Evolutionary conservation across 2,329 filamentous ascomycete genomes (phyloP), one percentile per base, ranked within the genome.

Genomic region (Xylariaceae sp.): DNA sequence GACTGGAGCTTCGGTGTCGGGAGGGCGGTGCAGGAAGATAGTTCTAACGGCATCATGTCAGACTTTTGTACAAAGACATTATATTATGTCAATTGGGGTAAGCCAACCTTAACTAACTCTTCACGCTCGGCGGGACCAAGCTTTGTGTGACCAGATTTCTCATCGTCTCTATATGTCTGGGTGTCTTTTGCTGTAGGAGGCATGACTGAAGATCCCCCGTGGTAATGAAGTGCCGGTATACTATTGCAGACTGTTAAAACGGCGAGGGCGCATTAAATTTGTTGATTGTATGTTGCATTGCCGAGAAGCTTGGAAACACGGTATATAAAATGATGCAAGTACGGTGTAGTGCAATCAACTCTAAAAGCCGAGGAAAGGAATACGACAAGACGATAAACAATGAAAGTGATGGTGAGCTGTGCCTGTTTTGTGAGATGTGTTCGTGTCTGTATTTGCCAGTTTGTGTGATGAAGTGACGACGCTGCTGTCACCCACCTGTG

Each of bases 101-200:
- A 37, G 42, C 54, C 20, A 45, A 75, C 74, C 66, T 74, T 61
- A 38, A 75, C 53, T 19, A 77, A 61, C 50, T 67, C 66, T 49
- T 73, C 62, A 47, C 73, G 64, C 54, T 75, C 67, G 49, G 67
- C 62, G n/a, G 65, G 60, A 7, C 66, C 69, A 45, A 75, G 52
- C 17, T 68, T 56, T 50, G 59, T 70, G 55, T 70, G 67, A 29
- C 66, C 68, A 33, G 60, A 54, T 55, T 66, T 70, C 40, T 69
- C 71, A 62, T 76, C 72, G 34, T 66, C 63, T 43, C 74, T 63
- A 56, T 75, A 76, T 39, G 67, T 55, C 37, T 69, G 54, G 6
- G 64, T 68, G 48, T 72, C 71, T 50, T 55, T 64, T 6, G 55
- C 43, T 34, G 45, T 53, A 40, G 66, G 64, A 27, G 70, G 59